Conservation (phyloP, 306 rosid genomes). For the Rosa rugosa region DNA sequence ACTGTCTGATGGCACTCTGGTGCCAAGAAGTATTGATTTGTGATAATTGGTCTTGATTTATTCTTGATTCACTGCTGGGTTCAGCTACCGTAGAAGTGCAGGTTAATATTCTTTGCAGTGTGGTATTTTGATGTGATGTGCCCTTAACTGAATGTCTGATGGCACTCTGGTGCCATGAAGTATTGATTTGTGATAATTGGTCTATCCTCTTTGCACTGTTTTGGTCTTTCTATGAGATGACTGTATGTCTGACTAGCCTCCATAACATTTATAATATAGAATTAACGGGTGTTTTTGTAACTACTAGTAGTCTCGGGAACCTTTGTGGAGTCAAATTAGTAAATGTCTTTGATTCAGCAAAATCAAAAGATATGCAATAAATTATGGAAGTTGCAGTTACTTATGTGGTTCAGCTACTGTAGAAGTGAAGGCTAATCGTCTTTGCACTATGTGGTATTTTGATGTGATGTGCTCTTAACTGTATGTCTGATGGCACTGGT, state of each 20-base stretch:
- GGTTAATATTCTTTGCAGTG: conserved; percentile 44
- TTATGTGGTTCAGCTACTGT: background rate
- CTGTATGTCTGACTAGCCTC: background rate
- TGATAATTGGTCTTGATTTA: conserved; percentile 29
- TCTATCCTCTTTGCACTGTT: background rate
- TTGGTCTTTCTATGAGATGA: background rate
- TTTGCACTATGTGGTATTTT: conserved; percentile 8
- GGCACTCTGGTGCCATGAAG: background rate
- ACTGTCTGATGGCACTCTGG: background rate
- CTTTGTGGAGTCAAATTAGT: background rate
- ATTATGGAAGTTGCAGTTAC: background rate
- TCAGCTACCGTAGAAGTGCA: conserved; percentile 76
- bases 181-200: background rate
- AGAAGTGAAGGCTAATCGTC: conserved; percentile 39
- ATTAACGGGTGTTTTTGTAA: background rate
- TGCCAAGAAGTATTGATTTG: background rate
- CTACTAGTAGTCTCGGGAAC: background rate
- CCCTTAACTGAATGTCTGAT: background rate
- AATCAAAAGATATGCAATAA: background rate
- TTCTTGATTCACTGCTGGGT: conserved; percentile 74
- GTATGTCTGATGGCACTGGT: background rate
- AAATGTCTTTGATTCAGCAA: background rate
- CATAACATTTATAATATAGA: background rate
- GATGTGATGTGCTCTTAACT: conserved; percentile 4
- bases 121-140: conserved; percentile 13